phyloP scores from a whole-genome alignment of 2,329 filamentous ascomycete species.

The Coniochaeta sp. region DNA sequence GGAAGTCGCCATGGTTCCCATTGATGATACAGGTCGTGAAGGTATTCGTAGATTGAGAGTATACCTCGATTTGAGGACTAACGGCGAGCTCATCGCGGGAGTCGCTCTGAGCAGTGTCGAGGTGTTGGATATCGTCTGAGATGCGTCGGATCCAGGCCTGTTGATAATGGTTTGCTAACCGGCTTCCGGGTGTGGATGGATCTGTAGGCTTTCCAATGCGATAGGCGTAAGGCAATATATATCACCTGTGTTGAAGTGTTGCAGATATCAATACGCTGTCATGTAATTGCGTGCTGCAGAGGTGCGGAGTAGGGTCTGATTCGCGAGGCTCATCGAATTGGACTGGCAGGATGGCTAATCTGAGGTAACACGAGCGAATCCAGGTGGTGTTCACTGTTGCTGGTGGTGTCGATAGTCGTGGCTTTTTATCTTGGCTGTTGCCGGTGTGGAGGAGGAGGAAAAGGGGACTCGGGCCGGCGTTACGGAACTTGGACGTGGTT shows the following conservation, averaged over 20 bases:
- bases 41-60: background rate
- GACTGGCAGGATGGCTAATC: background rate
- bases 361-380: background rate
- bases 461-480: background rate
- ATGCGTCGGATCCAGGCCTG: background rate
- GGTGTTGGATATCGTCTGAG: background rate
- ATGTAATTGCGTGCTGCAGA: background rate
- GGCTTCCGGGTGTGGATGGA: background rate
- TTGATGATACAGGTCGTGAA: background rate
- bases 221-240: too few species aligned
- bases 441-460: background rate
- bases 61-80: background rate
- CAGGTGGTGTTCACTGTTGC: too few species aligned
- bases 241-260: background rate
- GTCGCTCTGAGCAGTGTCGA: too few species aligned
- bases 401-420: too few species aligned
- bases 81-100: constrained; percentile 1
- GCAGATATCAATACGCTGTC: background rate
- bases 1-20: background rate
- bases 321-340: background rate
- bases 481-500: background rate
- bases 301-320: background rate
- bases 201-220: background rate
- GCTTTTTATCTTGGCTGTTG: background rate
- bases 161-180: background rate